Evolutionary conservation across 805 yeast species (phyloP), one percentile per base, ranked within the genome.

Genomic region (Candida maltosa): DNA sequence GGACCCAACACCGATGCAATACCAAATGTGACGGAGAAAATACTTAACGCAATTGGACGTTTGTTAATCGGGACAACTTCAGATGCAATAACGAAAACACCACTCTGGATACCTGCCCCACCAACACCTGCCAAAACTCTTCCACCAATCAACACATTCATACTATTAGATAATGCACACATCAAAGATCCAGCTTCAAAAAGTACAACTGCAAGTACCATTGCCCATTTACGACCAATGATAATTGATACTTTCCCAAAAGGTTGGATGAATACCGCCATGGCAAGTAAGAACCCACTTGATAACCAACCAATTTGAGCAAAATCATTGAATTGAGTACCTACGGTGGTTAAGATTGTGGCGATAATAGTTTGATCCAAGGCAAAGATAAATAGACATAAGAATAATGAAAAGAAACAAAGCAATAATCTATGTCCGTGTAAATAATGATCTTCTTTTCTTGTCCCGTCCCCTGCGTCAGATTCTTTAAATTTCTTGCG

Each of bases 111-210:
- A 17, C 84, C 84, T 24, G 85, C 82, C 7, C 80, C 87, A 11
- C 89, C 91, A 22, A 78, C 50, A 34, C 93, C 93, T 35, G 78
- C 77, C 15, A 83, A 59, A 6, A 76, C 80, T 47, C 95, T 69
- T 1, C 87, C 89, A 3, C 79, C 87, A 40, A 83, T 79, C 31
- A 84, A 55, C 69, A 75, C 72, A 35, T 69, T 61, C 78, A 83
- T 79, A 22, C 67, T 62, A 14, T 47, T 53, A 1, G 87, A 58
- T 4, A 75, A 43, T 1, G 84, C 89, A 37, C 74, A 61, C 5
- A 81, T 56, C 35, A 80, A 59, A 1, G 86, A 78, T 1, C 89
- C 89, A 4, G 71, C 54, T 48, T 77, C 79, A 49, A 82, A 81
- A 2, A 83, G 45, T 1, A 69, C 45, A 3, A 81, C 58, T 1